phyloP scores from a whole-genome alignment of 1,139 yeast genomes.

The Magnusiomyces suaveolens region DNA sequence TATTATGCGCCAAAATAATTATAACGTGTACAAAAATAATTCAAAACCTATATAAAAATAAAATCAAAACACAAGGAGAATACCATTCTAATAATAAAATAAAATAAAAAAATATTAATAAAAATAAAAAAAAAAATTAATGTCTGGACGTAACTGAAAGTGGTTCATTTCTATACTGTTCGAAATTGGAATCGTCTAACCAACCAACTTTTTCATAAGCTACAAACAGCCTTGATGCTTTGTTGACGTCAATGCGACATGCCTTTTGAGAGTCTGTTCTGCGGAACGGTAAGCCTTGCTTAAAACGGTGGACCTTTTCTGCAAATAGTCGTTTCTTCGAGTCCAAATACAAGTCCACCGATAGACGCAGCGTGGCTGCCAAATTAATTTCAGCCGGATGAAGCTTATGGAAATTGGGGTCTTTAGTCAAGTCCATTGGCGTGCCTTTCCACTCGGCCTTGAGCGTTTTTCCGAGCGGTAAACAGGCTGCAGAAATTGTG shows the following conservation, averaged over 20 bases:
- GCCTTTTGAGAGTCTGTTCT: constrained; percentile 99
- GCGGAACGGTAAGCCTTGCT: constrained; percentile 73
- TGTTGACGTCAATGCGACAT: constrained; percentile 92
- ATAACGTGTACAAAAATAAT: too few relatives aligned
- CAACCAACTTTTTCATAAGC: constrained; percentile 94
- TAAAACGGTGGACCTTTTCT: constrained; percentile 75
- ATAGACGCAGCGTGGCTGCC: constrained; percentile 78
- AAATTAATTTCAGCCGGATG: constrained; percentile 89
- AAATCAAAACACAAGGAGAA: too few relatives aligned
- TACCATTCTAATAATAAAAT: neutral
- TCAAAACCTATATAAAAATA: too few relatives aligned
- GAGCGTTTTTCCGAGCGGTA: constrained; percentile 65
- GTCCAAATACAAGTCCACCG: constrained; percentile 80
- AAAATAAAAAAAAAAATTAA: neutral
- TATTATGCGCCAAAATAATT: too few relatives aligned
- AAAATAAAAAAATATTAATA: neutral
- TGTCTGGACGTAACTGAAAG: neutral
- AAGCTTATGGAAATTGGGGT: constrained; percentile 59
- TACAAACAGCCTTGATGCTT: constrained; percentile 84
- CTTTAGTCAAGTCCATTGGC: constrained; percentile 79
- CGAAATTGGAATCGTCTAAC: constrained; percentile 72
- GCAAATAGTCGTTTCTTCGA: constrained; percentile 82
- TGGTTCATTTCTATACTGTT: constrained; percentile 33
- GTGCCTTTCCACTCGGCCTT: constrained; percentile 97
- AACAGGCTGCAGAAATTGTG: constrained; percentile 55